These are phyloP conservation scores for Pistacia integerrima DNA, from an alignment of 345 rosid genomes.

Conservation along the genomic window DNA sequence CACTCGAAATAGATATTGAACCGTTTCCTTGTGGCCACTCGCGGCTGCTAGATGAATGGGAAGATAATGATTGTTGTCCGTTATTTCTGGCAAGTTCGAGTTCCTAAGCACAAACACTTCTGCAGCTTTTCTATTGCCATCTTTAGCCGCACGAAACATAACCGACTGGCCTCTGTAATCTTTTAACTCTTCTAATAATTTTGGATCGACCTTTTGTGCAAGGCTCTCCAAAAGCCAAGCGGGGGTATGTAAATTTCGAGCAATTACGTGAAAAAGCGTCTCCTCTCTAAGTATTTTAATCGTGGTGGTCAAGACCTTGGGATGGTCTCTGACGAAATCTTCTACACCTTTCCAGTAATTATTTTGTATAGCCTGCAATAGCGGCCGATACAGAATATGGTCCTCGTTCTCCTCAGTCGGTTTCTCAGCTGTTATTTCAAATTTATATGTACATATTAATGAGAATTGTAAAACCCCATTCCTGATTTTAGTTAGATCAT, in stretches of 20 bases:
- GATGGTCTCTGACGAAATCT: neutral
- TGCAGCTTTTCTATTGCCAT: neutral
- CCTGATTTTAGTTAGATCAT: too few relatives aligned
- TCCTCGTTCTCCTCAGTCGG: too few relatives aligned
- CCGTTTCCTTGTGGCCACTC: neutral
- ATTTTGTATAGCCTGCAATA: neutral
- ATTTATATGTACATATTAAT: too few relatives aligned
- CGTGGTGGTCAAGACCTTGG: neutral
- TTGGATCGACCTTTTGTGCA: neutral
- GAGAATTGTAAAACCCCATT: too few relatives aligned
- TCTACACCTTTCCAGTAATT: neutral
- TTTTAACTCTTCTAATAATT: neutral
- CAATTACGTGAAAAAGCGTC: neutral
- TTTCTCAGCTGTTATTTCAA: too few relatives aligned
- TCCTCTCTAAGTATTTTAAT: neutral
- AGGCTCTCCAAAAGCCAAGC: neutral
- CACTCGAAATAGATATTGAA: neutral
- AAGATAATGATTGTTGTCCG: accelerated
- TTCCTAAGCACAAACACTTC: neutral
- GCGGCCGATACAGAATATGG: neutral
- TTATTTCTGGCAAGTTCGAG: neutral
- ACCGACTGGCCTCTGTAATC: neutral
- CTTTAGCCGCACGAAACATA: neutral
- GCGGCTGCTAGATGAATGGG: neutral
- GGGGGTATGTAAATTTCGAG: neutral